phyloP scores from a whole-genome alignment of 108 stramenopile species.

The Fragilariopsis cylindrus region DNA sequence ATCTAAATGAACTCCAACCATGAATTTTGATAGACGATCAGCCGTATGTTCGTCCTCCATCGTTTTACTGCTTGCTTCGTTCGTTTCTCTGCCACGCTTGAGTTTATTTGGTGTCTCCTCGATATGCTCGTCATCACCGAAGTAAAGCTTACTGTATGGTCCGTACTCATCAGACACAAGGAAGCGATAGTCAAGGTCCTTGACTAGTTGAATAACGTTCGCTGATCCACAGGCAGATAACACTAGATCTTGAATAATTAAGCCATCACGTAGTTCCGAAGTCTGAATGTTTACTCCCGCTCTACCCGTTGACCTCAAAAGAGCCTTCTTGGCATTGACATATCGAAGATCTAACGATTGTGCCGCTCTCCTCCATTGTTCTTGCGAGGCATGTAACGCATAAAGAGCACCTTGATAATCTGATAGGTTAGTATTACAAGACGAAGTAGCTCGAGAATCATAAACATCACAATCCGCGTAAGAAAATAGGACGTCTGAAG shows the following conservation, averaged over 20 bases:
- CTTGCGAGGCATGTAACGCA: slow-evolving; percentile 71
- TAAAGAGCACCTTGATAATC: slow-evolving; percentile 80
- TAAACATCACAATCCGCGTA: slow-evolving; percentile 37
- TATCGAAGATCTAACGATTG: slow-evolving; percentile 68
- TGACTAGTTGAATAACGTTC: slow-evolving; percentile 56
- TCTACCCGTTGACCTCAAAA: slow-evolving; percentile 20
- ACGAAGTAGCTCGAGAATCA: slow-evolving; percentile 28
- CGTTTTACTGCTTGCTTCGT: slow-evolving; percentile 21
- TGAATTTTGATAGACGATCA: slow-evolving; percentile 42
- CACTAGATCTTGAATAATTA: slow-evolving; percentile 61
- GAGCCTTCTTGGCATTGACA: slow-evolving; percentile 44
- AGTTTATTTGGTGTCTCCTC: slow-evolving; percentile 16
- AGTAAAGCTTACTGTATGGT: slow-evolving; percentile 16
- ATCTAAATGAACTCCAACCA: slow-evolving; percentile 49
- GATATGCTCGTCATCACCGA: not conserved
- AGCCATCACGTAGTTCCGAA: slow-evolving; percentile 32
- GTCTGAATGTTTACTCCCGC: slow-evolving; percentile 15
- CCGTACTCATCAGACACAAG: slow-evolving; percentile 45
- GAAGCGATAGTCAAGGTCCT: slow-evolving; percentile 32
- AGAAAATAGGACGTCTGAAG: slow-evolving; percentile 52
- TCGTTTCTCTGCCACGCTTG: slow-evolving; percentile 21
- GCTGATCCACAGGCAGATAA: slow-evolving; percentile 56
- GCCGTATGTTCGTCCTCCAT: not conserved
- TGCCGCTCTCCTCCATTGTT: slow-evolving; percentile 76
- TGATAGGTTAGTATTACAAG: slow-evolving; percentile 31